phyloP scores from a whole-genome alignment of 352 stramenopile genomes.

The Globisporangium abappressorium region DNA sequence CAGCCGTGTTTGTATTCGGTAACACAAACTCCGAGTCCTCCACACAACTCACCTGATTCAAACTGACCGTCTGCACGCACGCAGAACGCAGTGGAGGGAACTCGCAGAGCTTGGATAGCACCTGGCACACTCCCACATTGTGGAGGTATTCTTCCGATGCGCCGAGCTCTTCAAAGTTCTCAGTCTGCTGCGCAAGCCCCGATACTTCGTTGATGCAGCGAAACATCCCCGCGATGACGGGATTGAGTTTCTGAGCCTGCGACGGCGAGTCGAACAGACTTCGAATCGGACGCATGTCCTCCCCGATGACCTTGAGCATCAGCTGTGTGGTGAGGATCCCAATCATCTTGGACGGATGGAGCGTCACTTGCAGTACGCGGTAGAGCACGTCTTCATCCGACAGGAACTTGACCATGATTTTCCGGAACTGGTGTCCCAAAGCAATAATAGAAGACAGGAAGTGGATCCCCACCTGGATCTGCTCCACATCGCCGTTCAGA shows the following conservation, averaged over 20 bases:
- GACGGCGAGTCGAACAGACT: slow-evolving; percentile 41
- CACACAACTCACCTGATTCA: slow-evolving; percentile 59
- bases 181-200: slow-evolving; percentile 36
- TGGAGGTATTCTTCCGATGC: slow-evolving; percentile 69
- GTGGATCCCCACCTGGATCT: slow-evolving; percentile 56
- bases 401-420: slow-evolving; percentile 47
- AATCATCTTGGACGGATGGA: slow-evolving; percentile 68
- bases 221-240: slow-evolving; percentile 51
- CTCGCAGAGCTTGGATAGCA: slow-evolving; percentile 57
- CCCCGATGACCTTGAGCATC: slow-evolving; percentile 56
- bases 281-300: slow-evolving; percentile 50
- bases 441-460: slow-evolving; percentile 54
- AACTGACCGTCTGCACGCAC: slow-evolving; percentile 56
- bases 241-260: slow-evolving; percentile 38
- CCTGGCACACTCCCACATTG: slow-evolving; percentile 50
- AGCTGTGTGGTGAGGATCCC: slow-evolving; percentile 49
- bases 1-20: not conserved
- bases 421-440: slow-evolving; percentile 63
- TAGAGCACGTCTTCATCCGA: slow-evolving; percentile 62
- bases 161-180: slow-evolving; percentile 39
- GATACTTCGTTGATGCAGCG: slow-evolving; percentile 51
- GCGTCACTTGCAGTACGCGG: slow-evolving; percentile 57
- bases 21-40: not conserved
- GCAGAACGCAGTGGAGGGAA: slow-evolving; percentile 43
- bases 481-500: slow-evolving; percentile 57